Conservation (phyloP, 2,329 filamentous ascomycete species). For the Zymoseptoria tritici region DNA sequence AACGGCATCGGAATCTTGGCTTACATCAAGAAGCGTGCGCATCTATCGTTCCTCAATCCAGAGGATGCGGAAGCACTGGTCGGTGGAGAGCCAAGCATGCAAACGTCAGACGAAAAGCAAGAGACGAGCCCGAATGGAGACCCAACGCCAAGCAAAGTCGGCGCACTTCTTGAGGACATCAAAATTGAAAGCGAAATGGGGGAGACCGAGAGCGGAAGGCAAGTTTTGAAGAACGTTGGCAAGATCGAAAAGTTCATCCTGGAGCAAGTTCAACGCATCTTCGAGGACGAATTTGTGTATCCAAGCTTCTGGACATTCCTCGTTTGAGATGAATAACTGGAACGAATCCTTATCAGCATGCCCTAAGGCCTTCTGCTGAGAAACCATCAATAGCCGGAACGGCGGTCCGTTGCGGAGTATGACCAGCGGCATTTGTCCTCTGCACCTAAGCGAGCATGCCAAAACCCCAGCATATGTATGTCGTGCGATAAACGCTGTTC, state of each 20-base stretch:
- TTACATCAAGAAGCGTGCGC: constrained; percentile 78
- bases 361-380: too few species aligned
- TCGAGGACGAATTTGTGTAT: constrained; percentile 97
- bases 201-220: constrained; percentile 80
- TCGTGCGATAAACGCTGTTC: neutral
- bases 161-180: constrained; percentile 82
- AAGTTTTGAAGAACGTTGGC: constrained; percentile 94
- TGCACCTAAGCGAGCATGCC: neutral
- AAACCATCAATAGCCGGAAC: neutral
- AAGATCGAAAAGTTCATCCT: constrained; percentile 97
- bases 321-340: constrained; percentile 39
- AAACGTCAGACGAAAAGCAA: constrained; percentile 23
- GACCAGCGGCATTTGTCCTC: neutral
- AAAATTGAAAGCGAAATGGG: constrained; percentile 97
- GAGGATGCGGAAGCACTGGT: constrained; percentile 73
- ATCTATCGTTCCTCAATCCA: constrained; percentile 89
- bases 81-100: constrained; percentile 36
- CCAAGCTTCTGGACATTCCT: constrained; percentile 98
- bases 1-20: constrained; percentile 90
- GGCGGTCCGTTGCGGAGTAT: neutral
- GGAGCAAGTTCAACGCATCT: constrained; percentile 92
- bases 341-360: neutral
- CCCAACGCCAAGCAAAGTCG: constrained; percentile 33
- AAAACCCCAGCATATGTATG: neutral
- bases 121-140: constrained; percentile 1